Percentiles rank a stretch among this genome's conserved stretches.
These are phyloP conservation scores for Mrakia blollopis DNA, from an alignment of 768 basidiomycete genomes.

Conservation along the genomic window DNA sequence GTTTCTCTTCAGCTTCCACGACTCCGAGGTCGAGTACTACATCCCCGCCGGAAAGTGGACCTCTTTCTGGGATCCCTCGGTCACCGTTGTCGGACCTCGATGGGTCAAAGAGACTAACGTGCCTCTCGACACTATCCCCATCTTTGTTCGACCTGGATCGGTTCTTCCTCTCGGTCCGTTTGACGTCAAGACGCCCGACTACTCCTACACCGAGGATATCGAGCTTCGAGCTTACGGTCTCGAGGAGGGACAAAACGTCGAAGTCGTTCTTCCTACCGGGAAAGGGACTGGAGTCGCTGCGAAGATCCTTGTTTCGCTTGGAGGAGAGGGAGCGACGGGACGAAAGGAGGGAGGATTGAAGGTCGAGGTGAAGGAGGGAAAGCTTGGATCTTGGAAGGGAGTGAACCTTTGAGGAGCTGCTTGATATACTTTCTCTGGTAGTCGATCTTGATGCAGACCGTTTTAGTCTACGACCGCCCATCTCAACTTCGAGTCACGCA, in stretches of 20 bases:
- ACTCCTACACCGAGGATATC: constrained; percentile 53
- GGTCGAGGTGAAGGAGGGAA: not conserved
- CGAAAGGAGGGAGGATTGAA: not conserved
- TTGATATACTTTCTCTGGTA: not conserved
- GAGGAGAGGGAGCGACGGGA: constrained; percentile 2
- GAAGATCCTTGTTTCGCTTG: not conserved
- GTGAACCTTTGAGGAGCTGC: not conserved
- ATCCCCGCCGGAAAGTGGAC: constrained; percentile 44
- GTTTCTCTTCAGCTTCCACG: constrained; percentile 34
- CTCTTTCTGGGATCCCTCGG: constrained; percentile 48
- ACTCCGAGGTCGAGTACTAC: constrained; percentile 40
- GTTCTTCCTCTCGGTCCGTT: constrained; percentile 59
- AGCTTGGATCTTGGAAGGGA: not conserved
- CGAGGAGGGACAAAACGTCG: constrained; percentile 47
- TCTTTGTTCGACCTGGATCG: constrained; percentile 60
- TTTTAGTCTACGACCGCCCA: not conserved
- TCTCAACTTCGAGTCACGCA: no score
- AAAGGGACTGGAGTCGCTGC: constrained; percentile 50
- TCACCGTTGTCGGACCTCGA: constrained; percentile 55
- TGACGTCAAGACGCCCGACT: constrained; percentile 56
- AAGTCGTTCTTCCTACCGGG: constrained; percentile 42
- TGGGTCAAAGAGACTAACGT: constrained; percentile 61
- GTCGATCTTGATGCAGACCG: not conserved
- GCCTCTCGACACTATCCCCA: constrained; percentile 60
- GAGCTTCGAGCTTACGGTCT: constrained; percentile 57